Conservation (phyloP, 495 filamentous ascomycete species). For the Penicillium cinerascens region DNA sequence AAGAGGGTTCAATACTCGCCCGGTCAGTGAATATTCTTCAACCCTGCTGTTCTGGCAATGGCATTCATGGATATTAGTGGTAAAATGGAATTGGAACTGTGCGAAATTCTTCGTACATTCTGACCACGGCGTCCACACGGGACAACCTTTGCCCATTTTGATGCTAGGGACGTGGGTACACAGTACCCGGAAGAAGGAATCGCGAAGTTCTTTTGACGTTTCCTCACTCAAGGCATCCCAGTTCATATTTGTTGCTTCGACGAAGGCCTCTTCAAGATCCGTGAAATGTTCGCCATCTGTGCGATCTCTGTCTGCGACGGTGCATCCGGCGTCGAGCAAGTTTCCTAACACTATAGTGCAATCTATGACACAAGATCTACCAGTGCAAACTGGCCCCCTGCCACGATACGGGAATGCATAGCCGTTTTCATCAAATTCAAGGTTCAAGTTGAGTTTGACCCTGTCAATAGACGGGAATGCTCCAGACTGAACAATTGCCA, state of each 20-base stretch:
- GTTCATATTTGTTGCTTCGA: conserved; percentile 30
- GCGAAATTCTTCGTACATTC: conserved; percentile 20
- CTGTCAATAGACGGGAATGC: conserved; percentile 10
- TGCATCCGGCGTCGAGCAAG: conserved; percentile 38
- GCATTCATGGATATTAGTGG: neutral
- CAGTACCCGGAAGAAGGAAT: conserved; percentile 17
- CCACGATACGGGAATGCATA: conserved; percentile 24
- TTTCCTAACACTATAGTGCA: conserved; percentile 32
- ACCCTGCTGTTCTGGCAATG: neutral
- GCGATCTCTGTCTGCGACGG: conserved; percentile 27
- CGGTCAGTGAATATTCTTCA: neutral
- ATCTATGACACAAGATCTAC: conserved; percentile 29
- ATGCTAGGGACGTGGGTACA: neutral
- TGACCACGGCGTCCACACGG: conserved; percentile 21
- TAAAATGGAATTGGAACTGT: conserved; percentile 22
- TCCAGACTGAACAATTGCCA: conserved; percentile 17
- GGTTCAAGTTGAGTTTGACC: conserved; percentile 12
- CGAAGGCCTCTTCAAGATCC: conserved; percentile 26
- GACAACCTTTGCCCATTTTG: conserved; percentile 3
- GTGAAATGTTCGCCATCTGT: conserved; percentile 12
- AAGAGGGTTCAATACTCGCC: neutral
- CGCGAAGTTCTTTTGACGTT: conserved; percentile 17
- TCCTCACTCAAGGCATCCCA: conserved; percentile 28
- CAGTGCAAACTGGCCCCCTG: conserved; percentile 24
- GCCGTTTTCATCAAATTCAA: conserved; percentile 18